Evolutionary conservation across 148 eudicot species (phyloP).

Genomic region (Fagopyrum tataricum): DNA sequence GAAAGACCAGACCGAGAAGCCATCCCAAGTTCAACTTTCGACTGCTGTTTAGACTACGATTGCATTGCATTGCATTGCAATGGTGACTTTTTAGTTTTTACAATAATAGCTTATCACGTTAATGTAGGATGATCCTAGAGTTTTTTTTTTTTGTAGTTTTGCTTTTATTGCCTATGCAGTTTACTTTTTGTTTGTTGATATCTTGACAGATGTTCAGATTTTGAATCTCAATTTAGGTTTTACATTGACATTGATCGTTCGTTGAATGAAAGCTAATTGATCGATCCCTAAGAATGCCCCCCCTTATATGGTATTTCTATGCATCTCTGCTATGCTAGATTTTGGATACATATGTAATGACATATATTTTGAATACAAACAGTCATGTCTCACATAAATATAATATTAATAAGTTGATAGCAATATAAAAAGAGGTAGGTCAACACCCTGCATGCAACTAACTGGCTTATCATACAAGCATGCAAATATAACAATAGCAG

Average conservation of each 20-base stretch:
- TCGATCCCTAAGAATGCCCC: too few relatives aligned
- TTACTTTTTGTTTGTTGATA: background rate
- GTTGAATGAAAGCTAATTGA: too few relatives aligned
- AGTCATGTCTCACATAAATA: background rate
- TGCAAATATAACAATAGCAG: slow-evolving; percentile 5
- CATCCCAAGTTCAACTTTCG: background rate
- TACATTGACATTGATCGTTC: too few relatives aligned
- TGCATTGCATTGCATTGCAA: background rate
- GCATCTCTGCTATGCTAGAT: too few relatives aligned
- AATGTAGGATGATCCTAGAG: background rate
- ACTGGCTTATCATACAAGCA: slow-evolving; percentile 8
- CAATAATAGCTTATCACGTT: background rate
- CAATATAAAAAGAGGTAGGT: background rate
- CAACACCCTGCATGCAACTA: background rate
- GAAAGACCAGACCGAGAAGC: background rate
- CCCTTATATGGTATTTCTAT: too few relatives aligned
- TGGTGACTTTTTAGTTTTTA: background rate
- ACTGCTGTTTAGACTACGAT: background rate
- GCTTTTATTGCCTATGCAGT: background rate
- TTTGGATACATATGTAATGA: background rate
- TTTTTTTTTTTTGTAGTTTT: background rate
- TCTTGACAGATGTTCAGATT: background rate
- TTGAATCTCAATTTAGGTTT: background rate
- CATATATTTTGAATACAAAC: background rate
- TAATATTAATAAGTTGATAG: background rate